Evolutionary conservation across 768 basidiomycete genomes (phyloP), one percentile per base, ranked within the genome.

Genomic region (Lactarius akahatsu): DNA sequence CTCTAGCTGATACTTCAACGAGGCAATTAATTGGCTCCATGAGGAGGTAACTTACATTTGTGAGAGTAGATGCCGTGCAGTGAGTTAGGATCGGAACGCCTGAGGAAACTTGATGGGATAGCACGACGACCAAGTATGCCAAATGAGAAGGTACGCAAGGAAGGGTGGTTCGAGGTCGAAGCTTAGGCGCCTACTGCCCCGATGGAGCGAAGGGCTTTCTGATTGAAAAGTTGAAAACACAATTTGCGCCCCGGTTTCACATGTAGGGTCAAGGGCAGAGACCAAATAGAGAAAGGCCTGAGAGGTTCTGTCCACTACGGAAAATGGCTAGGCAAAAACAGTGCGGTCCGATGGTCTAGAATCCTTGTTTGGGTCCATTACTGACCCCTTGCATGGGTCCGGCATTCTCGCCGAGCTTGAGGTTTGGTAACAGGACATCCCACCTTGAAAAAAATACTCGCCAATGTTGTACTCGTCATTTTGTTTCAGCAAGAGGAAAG

Each of bases 201-300:
- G 36, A 18, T 52, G 28, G 4, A 57, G 55, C 4, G 43, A 18
- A 57, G n/a, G 4, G 28, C 60, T 52, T 66, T 66, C 65, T 66
- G 65, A 66, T 62, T 40, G 65, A 57, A 50, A 4, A 7, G 62
- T 62, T 40, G 65, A 57, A 50, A 4, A 7, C 38, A 10, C 28
- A 23, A 23, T 43, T 45, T 6, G 41, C 20, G 20, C 45, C 36
- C 34, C 26, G n/a, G 26, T 50, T 52, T 52, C 65, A 62, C 57
- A 36, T 66, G 65, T 20, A 61, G 55, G 64, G 54, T 11, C 57
- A 61, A 34, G 30, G 61, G 36, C 36, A 26, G 26, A 30, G 55
- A 28, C 30, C 6, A 34, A 34, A 50, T n/a, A 59, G 40, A 28
- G 11, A 3, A 34, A 15, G 20, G 38, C 63, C 1, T 38, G 57